Percentiles rank a stretch among this genome's conserved stretches.
phyloP scores from a whole-genome alignment of 345 rosid genomes.

The Kandelia obovata region DNA sequence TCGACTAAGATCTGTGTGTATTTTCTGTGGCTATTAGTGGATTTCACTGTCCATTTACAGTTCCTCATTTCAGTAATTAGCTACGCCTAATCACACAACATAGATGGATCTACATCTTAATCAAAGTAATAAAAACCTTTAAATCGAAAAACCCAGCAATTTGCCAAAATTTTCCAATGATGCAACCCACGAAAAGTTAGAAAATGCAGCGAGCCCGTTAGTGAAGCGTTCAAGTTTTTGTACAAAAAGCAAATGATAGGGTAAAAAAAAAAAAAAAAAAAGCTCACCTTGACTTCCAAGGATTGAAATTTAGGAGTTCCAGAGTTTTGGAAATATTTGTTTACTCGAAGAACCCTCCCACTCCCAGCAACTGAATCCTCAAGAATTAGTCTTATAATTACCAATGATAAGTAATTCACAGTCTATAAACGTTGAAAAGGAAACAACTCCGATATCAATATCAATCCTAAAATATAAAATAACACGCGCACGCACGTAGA shows the following conservation, averaged over 20 bases:
- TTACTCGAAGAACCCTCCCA: slow-evolving; percentile 39
- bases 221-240: background rate
- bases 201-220: background rate
- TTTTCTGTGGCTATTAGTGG: background rate
- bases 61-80: background rate
- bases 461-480: background rate
- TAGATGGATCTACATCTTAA: background rate
- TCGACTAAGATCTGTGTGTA: background rate
- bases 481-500: background rate
- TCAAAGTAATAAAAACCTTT: background rate
- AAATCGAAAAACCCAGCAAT: no score
- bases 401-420: background rate
- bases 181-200: background rate
- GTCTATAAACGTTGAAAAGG: background rate
- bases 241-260: background rate
- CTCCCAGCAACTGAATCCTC: slow-evolving; percentile 42
- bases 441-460: background rate
- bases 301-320: slow-evolving; percentile 43
- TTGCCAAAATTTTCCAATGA: background rate
- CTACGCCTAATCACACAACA: background rate
- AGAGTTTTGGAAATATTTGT: slow-evolving; percentile 39
- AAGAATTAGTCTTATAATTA: slow-evolving; percentile 27
- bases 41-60: background rate
- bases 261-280: background rate
- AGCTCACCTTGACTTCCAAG: slow-evolving; percentile 58